These are phyloP conservation scores for Globisporangium emineosum DNA, from an alignment of 352 stramenopile species.

Conservation along the genomic window DNA sequence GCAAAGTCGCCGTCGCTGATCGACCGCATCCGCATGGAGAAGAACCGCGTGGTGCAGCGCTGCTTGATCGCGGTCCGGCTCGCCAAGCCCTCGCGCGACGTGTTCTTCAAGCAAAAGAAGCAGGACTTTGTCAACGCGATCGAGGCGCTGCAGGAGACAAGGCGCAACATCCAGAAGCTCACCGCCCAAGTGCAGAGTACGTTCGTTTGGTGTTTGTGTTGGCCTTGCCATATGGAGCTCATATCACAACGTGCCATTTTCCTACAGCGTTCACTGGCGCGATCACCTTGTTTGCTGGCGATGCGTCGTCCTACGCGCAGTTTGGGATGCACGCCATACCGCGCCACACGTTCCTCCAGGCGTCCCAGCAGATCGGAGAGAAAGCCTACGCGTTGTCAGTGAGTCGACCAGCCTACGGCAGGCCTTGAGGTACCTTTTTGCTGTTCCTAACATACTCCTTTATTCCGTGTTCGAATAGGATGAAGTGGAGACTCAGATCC, in stretches of 20 bases:
- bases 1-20: conserved; percentile 14
- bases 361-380: conserved; percentile 14
- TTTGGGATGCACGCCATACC: conserved; percentile 1
- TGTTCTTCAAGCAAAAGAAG: conserved; percentile 47
- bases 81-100: conserved; percentile 46
- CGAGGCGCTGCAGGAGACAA: conserved; percentile 39
- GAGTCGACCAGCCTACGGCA: neutral
- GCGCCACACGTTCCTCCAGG: conserved; percentile 12
- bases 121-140: conserved; percentile 36
- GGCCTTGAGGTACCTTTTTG: neutral
- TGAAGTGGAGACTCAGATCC: conserved; percentile 33
- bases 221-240: neutral
- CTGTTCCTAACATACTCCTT: neutral
- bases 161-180: conserved; percentile 38
- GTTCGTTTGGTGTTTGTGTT: neutral
- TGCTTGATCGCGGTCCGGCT: conserved; percentile 49
- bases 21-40: conserved; percentile 36
- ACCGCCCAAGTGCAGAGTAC: conserved; percentile 43
- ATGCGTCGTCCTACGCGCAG: conserved; percentile 14
- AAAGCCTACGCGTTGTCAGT: conserved; percentile 17
- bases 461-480: conserved; percentile 23
- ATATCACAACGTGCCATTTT: neutral
- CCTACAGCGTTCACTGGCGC: conserved; percentile 9
- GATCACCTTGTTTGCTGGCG: conserved; percentile 13
- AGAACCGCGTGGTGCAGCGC: conserved; percentile 70